Conservation (phyloP, 768 basidiomycete species). For the Russula griseocarnosa region DNA sequence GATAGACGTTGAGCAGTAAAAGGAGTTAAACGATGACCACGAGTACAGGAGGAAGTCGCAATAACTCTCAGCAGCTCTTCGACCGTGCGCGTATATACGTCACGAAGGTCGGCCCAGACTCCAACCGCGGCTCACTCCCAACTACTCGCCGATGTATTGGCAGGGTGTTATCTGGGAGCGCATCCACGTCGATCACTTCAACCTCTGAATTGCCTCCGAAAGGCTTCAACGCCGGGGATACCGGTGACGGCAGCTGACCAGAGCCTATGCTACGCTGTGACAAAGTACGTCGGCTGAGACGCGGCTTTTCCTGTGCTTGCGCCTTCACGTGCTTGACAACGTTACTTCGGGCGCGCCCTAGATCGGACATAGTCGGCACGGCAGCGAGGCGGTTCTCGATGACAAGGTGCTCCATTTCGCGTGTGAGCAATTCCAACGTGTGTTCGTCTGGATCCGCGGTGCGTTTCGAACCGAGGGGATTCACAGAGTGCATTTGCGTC, state of each 20-base stretch:
- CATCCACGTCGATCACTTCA: constrained; percentile 26
- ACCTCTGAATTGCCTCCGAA: background rate
- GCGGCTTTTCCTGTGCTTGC: constrained; percentile 10
- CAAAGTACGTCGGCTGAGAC: constrained; percentile 16
- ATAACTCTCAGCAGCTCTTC: constrained; percentile 22
- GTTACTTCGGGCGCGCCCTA: constrained; percentile 20
- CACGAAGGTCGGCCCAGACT: background rate
- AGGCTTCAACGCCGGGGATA: constrained; percentile 12
- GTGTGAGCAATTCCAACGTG: constrained; percentile 24
- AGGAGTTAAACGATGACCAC: background rate
- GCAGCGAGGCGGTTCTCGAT: constrained; percentile 24
- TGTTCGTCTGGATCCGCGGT: constrained; percentile 14
- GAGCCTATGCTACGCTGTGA: constrained; percentile 21
- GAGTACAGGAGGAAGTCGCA: background rate
- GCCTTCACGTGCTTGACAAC: constrained; percentile 20
- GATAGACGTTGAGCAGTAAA: background rate
- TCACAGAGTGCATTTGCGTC: constrained; percentile 18
- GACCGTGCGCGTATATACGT: constrained; percentile 21
- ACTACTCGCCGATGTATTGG: background rate
- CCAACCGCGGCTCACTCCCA: background rate
- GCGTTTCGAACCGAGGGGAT: constrained; percentile 3
- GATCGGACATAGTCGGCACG: constrained; percentile 18
- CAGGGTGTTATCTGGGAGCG: constrained; percentile 13
- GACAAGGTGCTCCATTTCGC: constrained; percentile 28
- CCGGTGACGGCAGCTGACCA: constrained; percentile 21